Percentiles rank a stretch among this genome's conserved stretches.
These are phyloP conservation scores for Hypoxylon fragiforme DNA, from an alignment of 495 filamentous ascomycete species.

Conservation along the genomic window DNA sequence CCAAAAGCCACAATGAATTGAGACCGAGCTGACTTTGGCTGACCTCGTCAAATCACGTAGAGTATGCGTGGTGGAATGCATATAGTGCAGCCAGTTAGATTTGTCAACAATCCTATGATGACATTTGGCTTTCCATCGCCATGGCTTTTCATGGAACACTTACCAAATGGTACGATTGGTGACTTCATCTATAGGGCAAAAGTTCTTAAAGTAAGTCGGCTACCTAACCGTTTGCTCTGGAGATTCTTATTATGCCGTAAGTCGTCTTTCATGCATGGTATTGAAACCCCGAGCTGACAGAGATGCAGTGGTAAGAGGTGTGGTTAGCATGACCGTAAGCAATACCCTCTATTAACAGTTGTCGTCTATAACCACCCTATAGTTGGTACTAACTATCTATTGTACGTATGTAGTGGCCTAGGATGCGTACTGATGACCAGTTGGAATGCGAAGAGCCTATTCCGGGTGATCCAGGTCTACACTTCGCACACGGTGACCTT, in stretches of 20 bases:
- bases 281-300: too few relatives aligned
- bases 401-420: conserved; percentile 9
- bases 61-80: conserved; percentile 9
- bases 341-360: background rate
- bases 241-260: conserved; percentile 24
- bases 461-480: background rate
- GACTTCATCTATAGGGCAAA: background rate
- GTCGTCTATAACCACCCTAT: background rate
- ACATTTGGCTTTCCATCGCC: background rate
- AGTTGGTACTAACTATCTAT: background rate
- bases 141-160: conserved; percentile 11
- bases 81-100: conserved; percentile 1
- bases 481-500: conserved; percentile 3
- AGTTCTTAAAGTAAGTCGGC: background rate
- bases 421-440: background rate
- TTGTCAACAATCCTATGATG: conserved; percentile 1
- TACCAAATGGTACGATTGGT: background rate
- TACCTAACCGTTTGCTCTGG: conserved; percentile 24
- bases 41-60: background rate
- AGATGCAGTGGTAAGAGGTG: conserved; percentile 14
- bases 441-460: background rate
- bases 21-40: background rate
- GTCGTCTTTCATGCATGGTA: background rate
- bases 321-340: conserved; percentile 17
- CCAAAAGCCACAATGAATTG: background rate